Base-by-base conservation (phyloP, 352 stramenopile species). In the Blastocystis hominis region DNA sequence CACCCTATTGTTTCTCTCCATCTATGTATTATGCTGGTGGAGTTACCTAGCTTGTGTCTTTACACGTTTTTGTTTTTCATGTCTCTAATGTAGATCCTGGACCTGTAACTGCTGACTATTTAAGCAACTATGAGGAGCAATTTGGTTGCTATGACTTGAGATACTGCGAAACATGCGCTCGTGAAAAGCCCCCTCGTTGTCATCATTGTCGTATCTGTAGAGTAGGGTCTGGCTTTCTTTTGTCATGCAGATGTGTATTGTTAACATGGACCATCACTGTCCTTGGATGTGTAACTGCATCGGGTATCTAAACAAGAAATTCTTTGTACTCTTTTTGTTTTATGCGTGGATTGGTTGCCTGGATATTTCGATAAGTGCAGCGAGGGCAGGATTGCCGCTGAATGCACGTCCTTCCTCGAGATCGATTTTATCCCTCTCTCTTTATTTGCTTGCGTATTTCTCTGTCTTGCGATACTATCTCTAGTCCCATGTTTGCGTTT, bases 281-380 rank as follows among this genome's bases (percentile, higher is more conserved):
- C 89, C 92, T 0, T 94, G 92, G 91, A 69, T 94, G 0, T 93
- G 93, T 80, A 94, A 93, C 89, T 94, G 91, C 89, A 91, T 94
- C 63, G 92, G 92, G 42, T 91, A 90, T 66, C 90, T 91, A 86
- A 94, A 94, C 86, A 93, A 94, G 79, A 90, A 92, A 42, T 88
- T 88, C 42, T 93, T 93, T 88, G 50, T 93, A 10, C 84, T 92
- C 9, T 88, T 91, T n/a, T 30, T 93, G 30, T 89, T 92, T 50
- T 92, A 92, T 34, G 38, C 38, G 6, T 75, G 66, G 64, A 3
- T 81, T 0, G 81, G 64, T 0, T 88, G 68, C 47, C 5, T 86
- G n/a, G 62, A 72, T 72, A 72, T 46, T 59, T 59, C n/a, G 50
- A 59, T 20, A 59, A 59, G 50, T 59, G 13, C 10, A n/a, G 36